Conservation (phyloP, 1,284 basidiomycete genomes). For the Wolfiporia cocos region DNA sequence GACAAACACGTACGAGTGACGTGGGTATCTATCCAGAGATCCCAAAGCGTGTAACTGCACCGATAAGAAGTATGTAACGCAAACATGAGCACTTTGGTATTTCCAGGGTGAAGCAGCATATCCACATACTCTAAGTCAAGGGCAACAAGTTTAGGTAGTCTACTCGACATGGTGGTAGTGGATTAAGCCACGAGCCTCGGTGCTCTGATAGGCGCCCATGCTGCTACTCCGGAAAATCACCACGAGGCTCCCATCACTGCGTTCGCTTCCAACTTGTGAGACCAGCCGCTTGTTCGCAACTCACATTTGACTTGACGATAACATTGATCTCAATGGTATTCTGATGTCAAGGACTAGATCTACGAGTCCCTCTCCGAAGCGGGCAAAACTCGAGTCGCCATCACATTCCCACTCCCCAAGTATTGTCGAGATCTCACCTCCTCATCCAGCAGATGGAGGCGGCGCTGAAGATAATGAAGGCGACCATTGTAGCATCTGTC, state of each 20-base stretch:
- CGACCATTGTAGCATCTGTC: conserved; percentile 65
- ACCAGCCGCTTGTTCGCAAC: too few species aligned
- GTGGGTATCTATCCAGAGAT: conserved; percentile 80
- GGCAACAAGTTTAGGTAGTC: conserved; percentile 66
- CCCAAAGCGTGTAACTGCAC: conserved; percentile 76
- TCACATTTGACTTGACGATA: too few species aligned
- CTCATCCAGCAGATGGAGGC: neutral
- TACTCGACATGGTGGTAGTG: conserved; percentile 25
- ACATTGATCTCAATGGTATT: too few species aligned
- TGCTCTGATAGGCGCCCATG: too few species aligned
- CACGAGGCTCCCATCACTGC: too few species aligned
- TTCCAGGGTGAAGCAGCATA: too few species aligned
- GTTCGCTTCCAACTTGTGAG: too few species aligned
- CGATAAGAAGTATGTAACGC: conserved; percentile 12
- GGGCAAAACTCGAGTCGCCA: conserved; percentile 17
- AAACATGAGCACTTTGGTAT: too few species aligned
- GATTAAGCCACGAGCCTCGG: too few species aligned
- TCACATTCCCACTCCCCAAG: conserved; percentile 7
- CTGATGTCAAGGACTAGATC: neutral
- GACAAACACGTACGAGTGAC: conserved; percentile 33
- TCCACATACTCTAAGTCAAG: conserved; percentile 77
- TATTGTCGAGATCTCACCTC: conserved; percentile 3
- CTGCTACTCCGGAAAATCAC: too few species aligned
- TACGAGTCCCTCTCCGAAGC: conserved; percentile 13
- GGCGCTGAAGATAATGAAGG: conserved; percentile 16